Conservation (phyloP, 2,329 filamentous ascomycete genomes). For the Fusarium haematococcum region DNA sequence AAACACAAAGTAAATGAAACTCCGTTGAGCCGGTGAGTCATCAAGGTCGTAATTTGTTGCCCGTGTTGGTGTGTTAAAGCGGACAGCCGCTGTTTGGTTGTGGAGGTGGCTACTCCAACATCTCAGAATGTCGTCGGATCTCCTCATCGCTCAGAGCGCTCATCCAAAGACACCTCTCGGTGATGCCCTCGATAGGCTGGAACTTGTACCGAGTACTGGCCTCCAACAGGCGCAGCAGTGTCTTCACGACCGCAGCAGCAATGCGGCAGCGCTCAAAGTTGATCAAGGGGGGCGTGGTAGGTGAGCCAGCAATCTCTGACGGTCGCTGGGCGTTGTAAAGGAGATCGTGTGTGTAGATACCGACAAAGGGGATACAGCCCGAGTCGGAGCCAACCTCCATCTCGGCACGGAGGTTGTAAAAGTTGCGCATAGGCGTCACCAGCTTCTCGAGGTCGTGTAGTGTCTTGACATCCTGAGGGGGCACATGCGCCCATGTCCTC, state of each 20-base stretch:
- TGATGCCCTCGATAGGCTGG: slow-evolving; percentile 79
- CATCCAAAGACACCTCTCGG: slow-evolving; percentile 88
- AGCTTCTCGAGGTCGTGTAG: slow-evolving; percentile 77
- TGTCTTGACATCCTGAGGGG: slow-evolving; percentile 72
- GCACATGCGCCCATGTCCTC: slow-evolving; percentile 78
- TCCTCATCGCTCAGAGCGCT: slow-evolving; percentile 81
- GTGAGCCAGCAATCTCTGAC: slow-evolving; percentile 77
- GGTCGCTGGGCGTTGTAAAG: slow-evolving; percentile 85
- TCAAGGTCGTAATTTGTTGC: slow-evolving; percentile 32
- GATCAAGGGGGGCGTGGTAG: slow-evolving; percentile 75
- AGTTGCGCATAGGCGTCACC: slow-evolving; percentile 82
- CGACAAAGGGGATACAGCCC: slow-evolving; percentile 87
- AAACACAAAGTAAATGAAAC: slow-evolving; percentile 33
- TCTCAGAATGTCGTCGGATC: slow-evolving; percentile 68
- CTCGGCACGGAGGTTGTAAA: slow-evolving; percentile 79
- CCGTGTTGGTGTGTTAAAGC: slow-evolving; percentile 9
- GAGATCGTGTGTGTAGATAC: slow-evolving; percentile 85
- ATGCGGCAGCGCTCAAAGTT: slow-evolving; percentile 87
- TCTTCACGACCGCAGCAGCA: slow-evolving; percentile 82
- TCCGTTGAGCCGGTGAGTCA: slow-evolving; percentile 35
- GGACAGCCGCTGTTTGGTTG: background rate
- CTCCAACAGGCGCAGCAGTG: slow-evolving; percentile 81
- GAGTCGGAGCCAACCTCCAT: slow-evolving; percentile 78
- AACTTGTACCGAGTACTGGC: slow-evolving; percentile 81
- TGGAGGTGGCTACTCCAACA: slow-evolving; percentile 53